These are phyloP conservation scores for Pseudotsuga menziesii DNA, from an alignment of 75 land plant genomes.

Conservation along the genomic window DNA sequence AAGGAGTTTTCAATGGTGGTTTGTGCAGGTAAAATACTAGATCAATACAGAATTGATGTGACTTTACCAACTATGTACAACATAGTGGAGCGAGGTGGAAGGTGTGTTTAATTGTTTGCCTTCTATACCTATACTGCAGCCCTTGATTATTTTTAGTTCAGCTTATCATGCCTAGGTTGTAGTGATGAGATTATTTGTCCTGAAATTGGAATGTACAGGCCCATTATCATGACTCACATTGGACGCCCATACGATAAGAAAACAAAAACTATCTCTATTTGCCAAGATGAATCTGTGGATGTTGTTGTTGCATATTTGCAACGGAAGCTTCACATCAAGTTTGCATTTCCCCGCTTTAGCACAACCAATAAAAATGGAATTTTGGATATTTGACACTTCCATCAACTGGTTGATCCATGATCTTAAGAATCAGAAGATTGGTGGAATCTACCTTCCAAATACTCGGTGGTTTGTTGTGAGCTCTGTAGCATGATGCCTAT, in stretches of 20 bases:
- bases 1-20: too few species aligned
- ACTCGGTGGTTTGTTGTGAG: slow-evolving; percentile 56
- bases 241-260: slow-evolving; percentile 52
- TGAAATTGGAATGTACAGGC: slow-evolving; percentile 20
- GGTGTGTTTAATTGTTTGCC: slow-evolving; percentile 10
- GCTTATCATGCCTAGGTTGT: too few species aligned
- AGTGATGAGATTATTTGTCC: too few species aligned
- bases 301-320: slow-evolving; percentile 47
- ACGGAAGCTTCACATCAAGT: slow-evolving; percentile 49
- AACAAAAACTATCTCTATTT: slow-evolving; percentile 25
- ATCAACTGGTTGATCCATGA: slow-evolving; percentile 54
- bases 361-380: slow-evolving; percentile 29
- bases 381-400: slow-evolving; percentile 46
- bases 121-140: too few species aligned
- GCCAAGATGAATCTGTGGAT: slow-evolving; percentile 42
- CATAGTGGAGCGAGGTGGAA: slow-evolving; percentile 54
- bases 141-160: too few species aligned
- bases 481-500: too few species aligned
- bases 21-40: slow-evolving; percentile 35
- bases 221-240: slow-evolving; percentile 51
- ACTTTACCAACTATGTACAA: slow-evolving; percentile 56
- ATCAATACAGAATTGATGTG: slow-evolving; percentile 51
- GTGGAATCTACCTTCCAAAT: slow-evolving; percentile 48
- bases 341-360: slow-evolving; percentile 37
- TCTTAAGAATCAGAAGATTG: slow-evolving; percentile 38